phyloP scores from a whole-genome alignment of 305 asterid genomes.

The Ajuga reptans region DNA sequence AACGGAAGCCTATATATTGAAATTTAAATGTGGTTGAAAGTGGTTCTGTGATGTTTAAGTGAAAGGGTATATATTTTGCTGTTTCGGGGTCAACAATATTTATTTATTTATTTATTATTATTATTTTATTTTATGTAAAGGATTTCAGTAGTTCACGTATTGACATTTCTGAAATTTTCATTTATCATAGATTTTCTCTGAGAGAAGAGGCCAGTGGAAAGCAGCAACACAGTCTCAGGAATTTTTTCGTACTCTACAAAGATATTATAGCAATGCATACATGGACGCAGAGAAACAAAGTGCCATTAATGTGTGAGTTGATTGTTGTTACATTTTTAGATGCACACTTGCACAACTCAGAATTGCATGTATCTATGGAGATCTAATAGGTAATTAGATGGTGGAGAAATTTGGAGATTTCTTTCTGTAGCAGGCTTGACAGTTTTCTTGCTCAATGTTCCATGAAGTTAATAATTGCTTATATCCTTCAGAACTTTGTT shows the following conservation, averaged over 20 bases:
- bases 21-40: constrained; percentile 5
- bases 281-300: constrained; percentile 87
- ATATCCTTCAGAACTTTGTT: constrained; percentile 3
- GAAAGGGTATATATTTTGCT: too few species aligned
- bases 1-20: neutral
- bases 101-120: too few species aligned
- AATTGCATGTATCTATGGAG: neutral
- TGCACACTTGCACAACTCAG: neutral
- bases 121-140: neutral
- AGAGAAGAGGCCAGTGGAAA: constrained; percentile 94
- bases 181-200: constrained; percentile 63
- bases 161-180: constrained; percentile 20
- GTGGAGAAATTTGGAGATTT: constrained; percentile 3
- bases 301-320: constrained; percentile 82
- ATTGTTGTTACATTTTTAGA: neutral
- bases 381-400: constrained; percentile 13
- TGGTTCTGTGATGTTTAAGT: neutral
- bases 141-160: constrained; percentile 11
- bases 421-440: neutral
- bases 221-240: constrained; percentile 98
- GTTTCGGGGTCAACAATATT: too few species aligned
- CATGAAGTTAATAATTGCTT: constrained; percentile 7
- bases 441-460: constrained; percentile 9
- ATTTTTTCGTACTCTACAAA: constrained; percentile 84
- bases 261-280: constrained; percentile 93